Evolutionary conservation across 2,329 filamentous ascomycete species (phyloP), one percentile per base, ranked within the genome.

Genomic region (Alternaria viburni): DNA sequence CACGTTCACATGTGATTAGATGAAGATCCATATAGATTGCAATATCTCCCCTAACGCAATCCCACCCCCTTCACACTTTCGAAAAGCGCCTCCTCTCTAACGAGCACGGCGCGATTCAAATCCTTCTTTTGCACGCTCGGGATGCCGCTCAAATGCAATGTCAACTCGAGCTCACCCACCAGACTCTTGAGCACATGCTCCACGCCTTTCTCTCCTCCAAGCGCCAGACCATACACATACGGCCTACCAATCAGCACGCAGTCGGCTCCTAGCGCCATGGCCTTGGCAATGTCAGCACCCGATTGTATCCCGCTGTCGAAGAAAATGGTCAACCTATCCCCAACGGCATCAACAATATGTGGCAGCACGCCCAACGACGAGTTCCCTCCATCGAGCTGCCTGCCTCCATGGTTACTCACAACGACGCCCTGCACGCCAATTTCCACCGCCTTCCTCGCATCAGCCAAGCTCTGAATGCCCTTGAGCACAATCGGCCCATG

Each of bases 401-500:
- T 76, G 64, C 83, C 83, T n/a, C 85, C 84, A 72, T 87, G 85
- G 62, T 87, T 87, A 15, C 80, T 83, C 10, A 86, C 81, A 13
- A 86, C 78, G 56, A 87, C 85, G 0, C 84, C 85, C 45, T 84
- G 78, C 26, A 83, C 81, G 8, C 83, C 84, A 28, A 77, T 70
- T 36, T 86, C 76, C 6, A 81, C 76, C 3, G 82, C 82, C 59
- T 80, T 77, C 54, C 72, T 76, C 13, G 85, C 85, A 70, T 87
- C 85, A 1, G 79, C 82, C 3, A 84, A 80, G 47, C 81, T 83
- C 69, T 86, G 84, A 57, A 85, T 87, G 0, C 88, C 88, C 75
- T 90, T 90, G 36, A 88, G 81, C 64, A 88, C 85, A 56, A 93
- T 87, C 0, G 89, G 87, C 0, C 89, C 88, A 63, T 87, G 83